Conservation (phyloP, 2,329 filamentous ascomycete species). For the Aspergillus cejpii region DNA sequence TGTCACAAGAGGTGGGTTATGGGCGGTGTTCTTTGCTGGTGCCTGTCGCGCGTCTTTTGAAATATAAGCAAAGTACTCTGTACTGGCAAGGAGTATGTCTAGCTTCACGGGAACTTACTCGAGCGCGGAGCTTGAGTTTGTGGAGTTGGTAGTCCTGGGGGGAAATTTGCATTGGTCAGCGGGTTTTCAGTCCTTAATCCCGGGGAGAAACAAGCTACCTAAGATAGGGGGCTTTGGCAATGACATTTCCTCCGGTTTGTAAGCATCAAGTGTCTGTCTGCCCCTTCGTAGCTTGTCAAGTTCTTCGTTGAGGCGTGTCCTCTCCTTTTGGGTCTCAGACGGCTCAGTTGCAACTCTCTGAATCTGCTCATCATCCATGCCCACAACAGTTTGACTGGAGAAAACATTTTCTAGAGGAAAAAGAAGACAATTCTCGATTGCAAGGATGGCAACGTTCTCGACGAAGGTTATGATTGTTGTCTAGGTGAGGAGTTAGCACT, state of each 20-base stretch:
- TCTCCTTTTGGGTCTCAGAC: slow-evolving; percentile 8
- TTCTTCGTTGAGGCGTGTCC: slow-evolving; percentile 12
- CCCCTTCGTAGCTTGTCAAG: slow-evolving; percentile 15
- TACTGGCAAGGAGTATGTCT: no score
- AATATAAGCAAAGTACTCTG: no score
- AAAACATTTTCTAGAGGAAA: slow-evolving; percentile 39
- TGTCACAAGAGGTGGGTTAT: no score
- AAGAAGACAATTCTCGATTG: slow-evolving; percentile 46
- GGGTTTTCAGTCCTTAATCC: no score
- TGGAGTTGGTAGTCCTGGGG: no score
- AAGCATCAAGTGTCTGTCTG: slow-evolving; percentile 4
- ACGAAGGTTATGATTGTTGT: slow-evolving; percentile 41
- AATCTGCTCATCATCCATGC: slow-evolving; percentile 30
- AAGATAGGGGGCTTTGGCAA: no score
- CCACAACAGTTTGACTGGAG: slow-evolving; percentile 32
- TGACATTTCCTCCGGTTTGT: background rate
- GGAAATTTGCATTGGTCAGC: no score
- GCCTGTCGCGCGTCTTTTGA: no score
- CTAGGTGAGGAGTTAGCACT: background rate
- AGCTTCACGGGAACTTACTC: no score
- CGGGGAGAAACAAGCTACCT: no score
- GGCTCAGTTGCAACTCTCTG: slow-evolving; percentile 36
- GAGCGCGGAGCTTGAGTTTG: no score
- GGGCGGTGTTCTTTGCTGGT: no score
- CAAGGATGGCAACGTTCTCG: slow-evolving; percentile 46